Evolutionary conservation across 2,329 filamentous ascomycete species (phyloP).

Genomic region (Helotiales sp.): DNA sequence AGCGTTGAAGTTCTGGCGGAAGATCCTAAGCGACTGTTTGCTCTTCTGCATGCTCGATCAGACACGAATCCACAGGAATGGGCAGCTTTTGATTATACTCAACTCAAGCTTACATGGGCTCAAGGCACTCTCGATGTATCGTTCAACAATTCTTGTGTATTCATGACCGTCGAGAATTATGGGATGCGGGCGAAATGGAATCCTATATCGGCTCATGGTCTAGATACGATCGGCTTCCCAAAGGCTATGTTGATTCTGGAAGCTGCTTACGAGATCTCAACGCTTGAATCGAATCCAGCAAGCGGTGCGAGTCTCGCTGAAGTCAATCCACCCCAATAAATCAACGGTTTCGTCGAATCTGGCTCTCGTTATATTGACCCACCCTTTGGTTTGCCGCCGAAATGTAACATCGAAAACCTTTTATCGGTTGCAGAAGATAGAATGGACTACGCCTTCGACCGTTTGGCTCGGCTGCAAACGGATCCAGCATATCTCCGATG

Average conservation of each 20-base stretch:
- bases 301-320: no score
- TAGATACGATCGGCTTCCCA: slow-evolving; percentile 4
- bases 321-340: no score
- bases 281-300: no score
- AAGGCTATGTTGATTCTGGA: slow-evolving; percentile 2
- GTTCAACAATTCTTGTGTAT: slow-evolving; percentile 1
- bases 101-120: neutral
- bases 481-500: no score
- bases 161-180: slow-evolving; percentile 4
- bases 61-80: slow-evolving; percentile 1
- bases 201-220: neutral
- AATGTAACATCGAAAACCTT: no score
- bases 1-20: neutral
- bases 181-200: slow-evolving; percentile 2
- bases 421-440: no score
- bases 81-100: neutral
- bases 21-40: neutral
- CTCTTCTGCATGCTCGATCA: neutral
- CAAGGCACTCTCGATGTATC: neutral
- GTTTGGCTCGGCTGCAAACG: no score
- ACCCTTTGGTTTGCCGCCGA: no score
- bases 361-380: no score
- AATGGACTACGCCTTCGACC: no score
- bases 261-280: no score
- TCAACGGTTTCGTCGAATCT: no score